Base-by-base conservation (phyloP, 495 filamentous ascomycete species). In the Hapsidospora chrysogenum region DNA sequence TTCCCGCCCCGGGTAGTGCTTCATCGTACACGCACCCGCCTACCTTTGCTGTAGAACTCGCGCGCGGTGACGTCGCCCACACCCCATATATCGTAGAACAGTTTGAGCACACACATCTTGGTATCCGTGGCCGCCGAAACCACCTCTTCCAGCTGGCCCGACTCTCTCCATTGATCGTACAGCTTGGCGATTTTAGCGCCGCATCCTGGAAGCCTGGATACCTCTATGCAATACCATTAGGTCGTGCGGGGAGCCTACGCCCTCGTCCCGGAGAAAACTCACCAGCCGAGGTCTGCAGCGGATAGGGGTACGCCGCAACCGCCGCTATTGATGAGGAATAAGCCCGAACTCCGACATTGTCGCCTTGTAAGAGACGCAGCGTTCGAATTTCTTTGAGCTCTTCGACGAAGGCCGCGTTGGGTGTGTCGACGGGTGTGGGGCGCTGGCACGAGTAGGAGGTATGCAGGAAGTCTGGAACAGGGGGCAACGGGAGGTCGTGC, bases 271-370 rank as follows among this genome's bases (percentile, higher is more conserved):
- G n/a, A n/a, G n/a, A n/a, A 7, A 7, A 28, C 44, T 40, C 46
- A 60, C 57, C 60, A 35, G 41, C 34, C 13, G 52, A 35, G 13
- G 54, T 54, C 13, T 50, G 53, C 33, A 65, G 43, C 0, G 36
- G 36, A 37, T 57, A 54, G 0, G 89, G 86, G 45, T 95, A 96
- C 9, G 89, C 82, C 10, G 78, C 72, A 1, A 97, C 44, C 1
- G 79, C 54, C 9, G 89, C 84, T 37, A 97, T 94, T 31, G 74
- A 75, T 4, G 77, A 84, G 35, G 79, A 84, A 49, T 96, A 96
- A 0, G 86, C 85, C n/a, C 82, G 69, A 0, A 85, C 72, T 9
- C 84, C 84, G 32, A 92, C 76, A 17, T 79, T 63, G 41, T 93
- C 83, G 2, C 70, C 69, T 0, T 63, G 72, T 7, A 96, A 60